phyloP scores from a whole-genome alignment of 495 filamentous ascomycete species.

The Penicillium parvum region DNA sequence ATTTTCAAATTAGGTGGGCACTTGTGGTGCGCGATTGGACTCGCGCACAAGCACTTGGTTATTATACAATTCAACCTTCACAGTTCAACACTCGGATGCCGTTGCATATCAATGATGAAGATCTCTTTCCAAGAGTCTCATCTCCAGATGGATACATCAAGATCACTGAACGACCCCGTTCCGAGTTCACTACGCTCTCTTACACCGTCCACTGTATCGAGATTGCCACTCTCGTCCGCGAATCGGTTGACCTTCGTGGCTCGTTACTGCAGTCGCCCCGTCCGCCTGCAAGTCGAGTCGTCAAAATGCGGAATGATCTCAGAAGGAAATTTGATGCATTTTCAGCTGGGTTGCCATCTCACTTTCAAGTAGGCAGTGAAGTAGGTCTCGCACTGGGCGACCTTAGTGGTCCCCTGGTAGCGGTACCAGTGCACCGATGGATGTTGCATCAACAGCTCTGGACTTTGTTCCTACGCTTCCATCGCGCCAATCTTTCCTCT shows the following conservation, averaged over 20 bases:
- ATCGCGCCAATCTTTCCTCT: slow-evolving; percentile 18
- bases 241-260: slow-evolving; percentile 17
- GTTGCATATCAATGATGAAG: slow-evolving; percentile 25
- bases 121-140: slow-evolving; percentile 11
- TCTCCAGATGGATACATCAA: background rate
- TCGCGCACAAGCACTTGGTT: slow-evolving; percentile 20
- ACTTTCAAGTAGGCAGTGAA: slow-evolving; percentile 24
- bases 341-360: slow-evolving; percentile 17
- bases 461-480: slow-evolving; percentile 26
- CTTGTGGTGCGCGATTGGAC: slow-evolving; percentile 26
- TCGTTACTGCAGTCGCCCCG: background rate
- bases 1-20: slow-evolving; percentile 30
- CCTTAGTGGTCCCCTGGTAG: slow-evolving; percentile 18
- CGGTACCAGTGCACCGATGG: slow-evolving; percentile 27
- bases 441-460: slow-evolving; percentile 34
- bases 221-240: slow-evolving; percentile 18
- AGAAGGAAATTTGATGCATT: slow-evolving; percentile 20
- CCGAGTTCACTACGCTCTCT: slow-evolving; percentile 30
- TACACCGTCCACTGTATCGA: slow-evolving; percentile 25
- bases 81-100: slow-evolving; percentile 25
- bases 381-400: slow-evolving; percentile 21
- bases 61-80: slow-evolving; percentile 25
- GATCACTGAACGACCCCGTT: slow-evolving; percentile 22
- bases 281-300: background rate
- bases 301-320: slow-evolving; percentile 1